Conservation (phyloP, 2,329 filamentous ascomycete genomes). For the Neonectria sp. region DNA sequence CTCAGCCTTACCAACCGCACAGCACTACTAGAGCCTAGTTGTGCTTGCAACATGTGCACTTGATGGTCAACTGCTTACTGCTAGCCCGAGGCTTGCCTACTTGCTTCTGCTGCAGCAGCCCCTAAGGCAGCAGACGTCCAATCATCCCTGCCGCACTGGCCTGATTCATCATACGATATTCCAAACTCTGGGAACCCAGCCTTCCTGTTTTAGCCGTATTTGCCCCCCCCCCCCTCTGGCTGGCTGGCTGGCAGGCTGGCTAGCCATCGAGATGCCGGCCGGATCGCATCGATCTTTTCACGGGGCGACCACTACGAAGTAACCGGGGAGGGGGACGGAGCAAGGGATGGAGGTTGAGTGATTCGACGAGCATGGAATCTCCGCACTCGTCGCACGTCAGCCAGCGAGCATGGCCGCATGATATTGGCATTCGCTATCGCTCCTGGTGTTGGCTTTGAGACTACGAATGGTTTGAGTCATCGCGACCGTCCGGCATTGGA, state of each 20-base stretch:
- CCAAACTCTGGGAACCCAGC: constrained; percentile 23
- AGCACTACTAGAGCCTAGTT: constrained; percentile 16
- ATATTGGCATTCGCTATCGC: background rate
- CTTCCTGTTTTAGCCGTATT: constrained; percentile 26
- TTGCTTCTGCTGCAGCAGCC: constrained; percentile 35
- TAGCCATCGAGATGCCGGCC: constrained; percentile 34
- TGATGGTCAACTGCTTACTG: background rate
- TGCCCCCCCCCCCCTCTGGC: constrained; percentile 19
- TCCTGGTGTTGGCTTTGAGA: background rate
- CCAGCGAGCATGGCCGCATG: background rate
- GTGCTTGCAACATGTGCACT: background rate
- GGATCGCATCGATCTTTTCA: constrained; percentile 33
- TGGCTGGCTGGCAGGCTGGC: constrained; percentile 26
- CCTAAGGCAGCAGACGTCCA: constrained; percentile 27
- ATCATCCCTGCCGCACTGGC: constrained; percentile 35
- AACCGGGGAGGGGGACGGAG: constrained; percentile 9
- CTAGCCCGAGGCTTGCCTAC: constrained; percentile 33
- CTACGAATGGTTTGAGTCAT: background rate
- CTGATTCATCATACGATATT: constrained; percentile 48
- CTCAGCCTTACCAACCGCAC: constrained; percentile 47
- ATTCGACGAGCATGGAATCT: constrained; percentile 8
- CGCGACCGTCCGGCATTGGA: constrained; percentile 21
- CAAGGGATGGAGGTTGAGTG: constrained; percentile 17
- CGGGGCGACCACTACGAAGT: constrained; percentile 10
- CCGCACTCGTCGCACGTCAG: background rate